Percentiles rank a stretch among this genome's conserved stretches.
Conservation (phyloP, 805 yeast species). For the Schwanniomyces vanrijiae region DNA sequence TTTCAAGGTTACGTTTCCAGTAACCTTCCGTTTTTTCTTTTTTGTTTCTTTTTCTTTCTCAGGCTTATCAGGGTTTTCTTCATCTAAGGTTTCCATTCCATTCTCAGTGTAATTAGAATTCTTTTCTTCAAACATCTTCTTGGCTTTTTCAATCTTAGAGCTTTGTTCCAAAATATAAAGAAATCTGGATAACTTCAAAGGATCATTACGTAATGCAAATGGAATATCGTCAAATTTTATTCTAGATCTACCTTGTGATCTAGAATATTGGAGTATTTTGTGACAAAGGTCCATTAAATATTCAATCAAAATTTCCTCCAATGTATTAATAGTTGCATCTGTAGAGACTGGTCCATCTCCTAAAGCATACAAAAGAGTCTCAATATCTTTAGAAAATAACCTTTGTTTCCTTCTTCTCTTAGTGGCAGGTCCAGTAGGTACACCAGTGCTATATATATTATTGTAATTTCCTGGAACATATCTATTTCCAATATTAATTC, state of each 20-base stretch:
- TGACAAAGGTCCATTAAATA: conserved; percentile 35
- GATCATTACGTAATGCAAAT: conserved; percentile 41
- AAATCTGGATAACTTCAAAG: conserved; percentile 40
- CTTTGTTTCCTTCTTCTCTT: conserved; percentile 32
- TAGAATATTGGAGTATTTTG: conserved; percentile 31
- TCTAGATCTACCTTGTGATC: conserved; percentile 37
- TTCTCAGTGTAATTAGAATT: conserved; percentile 13
- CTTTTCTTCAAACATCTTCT: conserved; percentile 38
- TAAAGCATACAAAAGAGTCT: conserved; percentile 37
- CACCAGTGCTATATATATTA: background rate
- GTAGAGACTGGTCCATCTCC: conserved; percentile 43
- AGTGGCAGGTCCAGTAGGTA: conserved; percentile 9
- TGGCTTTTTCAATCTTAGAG: conserved; percentile 36
- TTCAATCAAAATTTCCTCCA: conserved; percentile 40
- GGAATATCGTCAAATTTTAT: conserved; percentile 44
- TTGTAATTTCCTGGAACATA: background rate
- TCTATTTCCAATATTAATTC: background rate
- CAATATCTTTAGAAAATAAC: conserved; percentile 42
- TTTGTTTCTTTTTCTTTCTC: conserved; percentile 5
- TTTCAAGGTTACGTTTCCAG: conserved; percentile 3
- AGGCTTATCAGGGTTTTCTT: conserved; percentile 4
- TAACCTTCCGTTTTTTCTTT: conserved; percentile 8
- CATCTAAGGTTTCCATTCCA: conserved; percentile 14
- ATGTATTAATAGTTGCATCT: conserved; percentile 36
- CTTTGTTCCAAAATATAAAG: conserved; percentile 41